Evolutionary conservation across 2,329 filamentous ascomycete species (phyloP).

Genomic region (Cladosporium sp.): DNA sequence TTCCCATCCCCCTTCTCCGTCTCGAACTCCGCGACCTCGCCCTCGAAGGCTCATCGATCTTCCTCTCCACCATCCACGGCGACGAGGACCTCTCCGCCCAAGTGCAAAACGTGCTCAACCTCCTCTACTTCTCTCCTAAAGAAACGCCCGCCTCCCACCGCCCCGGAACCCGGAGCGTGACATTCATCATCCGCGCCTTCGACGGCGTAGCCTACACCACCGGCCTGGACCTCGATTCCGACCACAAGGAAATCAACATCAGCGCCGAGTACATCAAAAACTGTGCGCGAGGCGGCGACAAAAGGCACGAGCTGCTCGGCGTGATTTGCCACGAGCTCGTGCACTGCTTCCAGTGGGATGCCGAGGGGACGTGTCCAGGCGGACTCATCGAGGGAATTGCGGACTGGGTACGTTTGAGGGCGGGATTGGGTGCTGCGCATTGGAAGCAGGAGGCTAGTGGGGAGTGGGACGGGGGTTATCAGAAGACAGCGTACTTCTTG

Average conservation of each 20-base stretch:
- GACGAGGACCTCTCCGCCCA: constrained; percentile 61
- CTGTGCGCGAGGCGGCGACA: constrained; percentile 44
- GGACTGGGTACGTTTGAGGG: constrained; percentile 83
- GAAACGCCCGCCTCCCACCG: constrained; percentile 31
- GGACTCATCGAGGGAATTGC: constrained; percentile 89
- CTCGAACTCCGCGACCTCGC: constrained; percentile 52
- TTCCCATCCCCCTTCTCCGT: constrained; percentile 48
- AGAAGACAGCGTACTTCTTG: constrained; percentile 87
- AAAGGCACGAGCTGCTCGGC: constrained; percentile 66
- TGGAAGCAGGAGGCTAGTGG: constrained; percentile 65
- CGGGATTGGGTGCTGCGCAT: constrained; percentile 73
- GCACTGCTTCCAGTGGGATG: constrained; percentile 88
- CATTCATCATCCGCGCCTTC: constrained; percentile 76
- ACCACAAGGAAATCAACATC: constrained; percentile 93
- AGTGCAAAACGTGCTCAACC: constrained; percentile 66
- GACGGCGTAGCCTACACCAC: constrained; percentile 87
- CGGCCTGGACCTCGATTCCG: constrained; percentile 72
- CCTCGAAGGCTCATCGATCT: constrained; percentile 61
- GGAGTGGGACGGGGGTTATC: constrained; percentile 86
- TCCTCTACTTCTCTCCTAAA: constrained; percentile 60
- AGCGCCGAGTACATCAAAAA: constrained; percentile 70
- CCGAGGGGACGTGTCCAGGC: constrained; percentile 54
- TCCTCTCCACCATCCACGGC: constrained; percentile 67
- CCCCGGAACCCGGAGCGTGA: constrained; percentile 78
- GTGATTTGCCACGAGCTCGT: constrained; percentile 91